A percentile compares a stretch with the other conserved stretches of the same genome.
Evolutionary conservation across 345 rosid genomes (phyloP).

Genomic region (Camelina sativa): DNA sequence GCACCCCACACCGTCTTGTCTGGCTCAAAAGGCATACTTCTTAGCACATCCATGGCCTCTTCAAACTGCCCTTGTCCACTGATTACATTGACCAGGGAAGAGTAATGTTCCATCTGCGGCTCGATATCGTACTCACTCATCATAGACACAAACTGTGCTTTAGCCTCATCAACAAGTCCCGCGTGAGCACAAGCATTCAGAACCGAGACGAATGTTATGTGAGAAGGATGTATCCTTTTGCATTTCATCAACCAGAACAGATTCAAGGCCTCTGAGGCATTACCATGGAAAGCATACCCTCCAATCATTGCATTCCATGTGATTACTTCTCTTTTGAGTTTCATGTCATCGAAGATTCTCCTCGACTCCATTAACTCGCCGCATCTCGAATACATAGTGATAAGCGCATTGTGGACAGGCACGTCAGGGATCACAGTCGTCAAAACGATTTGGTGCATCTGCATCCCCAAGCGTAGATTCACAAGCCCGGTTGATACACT

Average conservation of each 20-base stretch:
- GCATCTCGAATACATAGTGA: constrained; percentile 75
- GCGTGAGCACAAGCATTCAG: constrained; percentile 70
- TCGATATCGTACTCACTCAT: constrained; percentile 50
- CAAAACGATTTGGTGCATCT: constrained; percentile 65
- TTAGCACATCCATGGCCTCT: constrained; percentile 62
- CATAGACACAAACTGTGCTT: constrained; percentile 59
- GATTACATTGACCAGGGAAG: constrained; percentile 62
- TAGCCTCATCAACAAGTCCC: constrained; percentile 70
- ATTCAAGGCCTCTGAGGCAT: constrained; percentile 59
- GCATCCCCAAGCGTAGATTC: constrained; percentile 66
- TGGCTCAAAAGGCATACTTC: constrained; percentile 66
- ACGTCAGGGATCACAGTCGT: constrained; percentile 60
- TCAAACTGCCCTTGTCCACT: constrained; percentile 63
- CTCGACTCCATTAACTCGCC: constrained; percentile 63
- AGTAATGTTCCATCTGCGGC: constrained; percentile 70
- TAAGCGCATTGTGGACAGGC: constrained; percentile 64
- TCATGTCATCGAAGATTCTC: constrained; percentile 54
- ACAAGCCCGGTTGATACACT: constrained; percentile 62
- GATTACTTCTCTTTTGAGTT: constrained; percentile 57
- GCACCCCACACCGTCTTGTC: constrained; percentile 83
- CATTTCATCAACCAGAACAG: constrained; percentile 59
- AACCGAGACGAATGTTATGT: constrained; percentile 72
- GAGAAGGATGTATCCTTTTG: constrained; percentile 55
- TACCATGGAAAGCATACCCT: constrained; percentile 77
- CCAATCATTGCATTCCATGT: constrained; percentile 92